Conservation (phyloP, 129 eudicot species). For the Heracleum sosnowskyi region DNA sequence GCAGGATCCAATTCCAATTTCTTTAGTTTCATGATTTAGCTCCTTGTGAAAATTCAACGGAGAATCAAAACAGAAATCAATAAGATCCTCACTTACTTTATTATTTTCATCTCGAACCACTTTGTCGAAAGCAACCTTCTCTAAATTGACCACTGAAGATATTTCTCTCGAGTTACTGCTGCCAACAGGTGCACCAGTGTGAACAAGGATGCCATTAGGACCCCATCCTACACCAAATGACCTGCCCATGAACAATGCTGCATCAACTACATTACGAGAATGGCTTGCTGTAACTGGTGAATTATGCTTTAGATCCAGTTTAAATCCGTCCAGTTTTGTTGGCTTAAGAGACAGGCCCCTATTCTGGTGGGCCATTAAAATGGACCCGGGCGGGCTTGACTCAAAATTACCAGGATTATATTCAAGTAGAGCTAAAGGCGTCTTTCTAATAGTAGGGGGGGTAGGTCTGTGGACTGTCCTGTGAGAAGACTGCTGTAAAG, state of each 20-base stretch:
- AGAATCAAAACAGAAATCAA: slow-evolving; percentile 54
- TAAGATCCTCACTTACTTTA: slow-evolving; percentile 55
- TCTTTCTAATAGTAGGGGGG: slow-evolving; percentile 50
- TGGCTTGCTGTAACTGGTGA: slow-evolving; percentile 65
- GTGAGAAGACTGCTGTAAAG: slow-evolving; percentile 25
- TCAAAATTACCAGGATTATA: slow-evolving; percentile 54
- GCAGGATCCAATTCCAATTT: slow-evolving; percentile 40
- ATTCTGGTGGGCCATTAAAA: slow-evolving; percentile 65
- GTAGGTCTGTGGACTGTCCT: slow-evolving; percentile 32
- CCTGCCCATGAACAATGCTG: slow-evolving; percentile 85
- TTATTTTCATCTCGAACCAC: slow-evolving; percentile 66
- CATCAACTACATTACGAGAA: slow-evolving; percentile 74
- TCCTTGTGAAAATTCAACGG: slow-evolving; percentile 64
- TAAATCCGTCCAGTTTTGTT: slow-evolving; percentile 66
- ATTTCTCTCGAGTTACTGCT: slow-evolving; percentile 25
- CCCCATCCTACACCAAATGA: slow-evolving; percentile 94
- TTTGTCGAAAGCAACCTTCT: slow-evolving; percentile 75
- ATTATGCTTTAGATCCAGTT: slow-evolving; percentile 44
- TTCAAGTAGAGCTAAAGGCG: slow-evolving; percentile 83
- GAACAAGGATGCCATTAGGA: slow-evolving; percentile 83
- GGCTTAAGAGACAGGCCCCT: slow-evolving; percentile 48
- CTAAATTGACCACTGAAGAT: slow-evolving; percentile 61
- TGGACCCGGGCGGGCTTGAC: slow-evolving; percentile 55
- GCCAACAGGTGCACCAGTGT: slow-evolving; percentile 64
- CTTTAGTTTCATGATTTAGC: slow-evolving; percentile 42